Base-by-base conservation (phyloP, 1,139 yeast species). In the Lodderomyces beijingensis region DNA sequence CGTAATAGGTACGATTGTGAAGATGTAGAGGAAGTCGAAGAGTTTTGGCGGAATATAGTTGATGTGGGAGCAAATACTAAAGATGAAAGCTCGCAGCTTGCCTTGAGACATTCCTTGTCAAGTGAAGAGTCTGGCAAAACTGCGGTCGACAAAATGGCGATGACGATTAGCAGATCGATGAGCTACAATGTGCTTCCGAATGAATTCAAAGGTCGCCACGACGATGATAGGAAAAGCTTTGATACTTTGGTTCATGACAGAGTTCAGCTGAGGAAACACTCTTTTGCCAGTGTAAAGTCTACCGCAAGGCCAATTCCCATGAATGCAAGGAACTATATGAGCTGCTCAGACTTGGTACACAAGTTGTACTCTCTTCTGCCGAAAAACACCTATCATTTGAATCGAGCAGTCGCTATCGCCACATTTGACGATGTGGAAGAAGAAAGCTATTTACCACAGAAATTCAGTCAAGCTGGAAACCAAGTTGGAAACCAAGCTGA, bases 361-460 rank as follows among this genome's bases (percentile, higher is more conserved):
- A 58, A 53, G 34, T 44, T 64, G 25, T 65, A 63, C 37, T 59
- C 70, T 0, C 64, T 65, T 2, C 62, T 70, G 2, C 73, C 73
- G 0, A 61, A 51, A 33, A 62, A 63, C 35, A 64, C 71, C 0
- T 58, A 51, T 37, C 64, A 64, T 44, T 46, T 63, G 28, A 51
- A 59, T 28, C 46, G 54, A 12, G 62, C 59, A 13, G 52, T 59
- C 4, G 65, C 64, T n/a, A 45, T 51, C 31, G 63, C 59, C 11
- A 48, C 51, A 5, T 38, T 37, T 19, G 40, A 32, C 11, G 28
- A 25, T 13, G 8, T 13, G 5, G 31, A 30, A 7, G 39, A 34
- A 12, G 18, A 21, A 13, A 32, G 10, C n/a, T 8, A 8, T 19
- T n/a, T n/a, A 9, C 10, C n/a, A 9, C 10, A 9, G 10, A 19